Conservation (phyloP, 176 grass and related monocot genomes). For the Musa schizocarpa region DNA sequence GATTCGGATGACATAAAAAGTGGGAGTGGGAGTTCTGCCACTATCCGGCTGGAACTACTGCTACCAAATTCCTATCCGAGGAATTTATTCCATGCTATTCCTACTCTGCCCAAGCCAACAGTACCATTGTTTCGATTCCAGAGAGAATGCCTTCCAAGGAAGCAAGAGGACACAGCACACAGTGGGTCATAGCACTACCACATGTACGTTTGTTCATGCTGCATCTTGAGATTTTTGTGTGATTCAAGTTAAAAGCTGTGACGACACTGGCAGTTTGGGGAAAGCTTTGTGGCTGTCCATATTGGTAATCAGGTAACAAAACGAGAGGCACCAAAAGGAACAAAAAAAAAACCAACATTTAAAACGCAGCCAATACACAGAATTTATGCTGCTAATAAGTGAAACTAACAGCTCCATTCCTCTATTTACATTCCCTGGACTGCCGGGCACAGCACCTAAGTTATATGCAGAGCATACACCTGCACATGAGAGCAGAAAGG, state of each 20-base stretch:
- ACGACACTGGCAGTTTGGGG: neutral
- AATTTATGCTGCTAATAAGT: neutral
- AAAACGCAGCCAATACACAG: neutral
- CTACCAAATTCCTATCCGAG: too few relatives aligned
- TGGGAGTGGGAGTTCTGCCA: too few relatives aligned
- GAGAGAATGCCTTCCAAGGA: too few relatives aligned
- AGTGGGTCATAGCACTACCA: too few relatives aligned
- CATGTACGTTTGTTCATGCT: too few relatives aligned
- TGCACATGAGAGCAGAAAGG: neutral
- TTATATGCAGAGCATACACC: neutral
- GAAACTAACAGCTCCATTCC: neutral
- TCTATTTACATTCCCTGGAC: neutral
- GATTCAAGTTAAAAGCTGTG: neutral
- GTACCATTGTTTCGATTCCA: too few relatives aligned
- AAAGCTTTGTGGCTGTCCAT: neutral
- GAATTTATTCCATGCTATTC: too few relatives aligned
- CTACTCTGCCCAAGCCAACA: too few relatives aligned
- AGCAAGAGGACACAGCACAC: too few relatives aligned
- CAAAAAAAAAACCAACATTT: neutral
- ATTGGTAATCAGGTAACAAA: neutral
- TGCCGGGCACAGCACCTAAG: neutral
- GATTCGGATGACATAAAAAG: too few relatives aligned
- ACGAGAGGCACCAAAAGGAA: neutral
- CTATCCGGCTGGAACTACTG: too few relatives aligned
- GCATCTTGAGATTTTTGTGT: neutral